Conservation (phyloP, 1,284 basidiomycete species). For the Leccinum ambiguum region DNA sequence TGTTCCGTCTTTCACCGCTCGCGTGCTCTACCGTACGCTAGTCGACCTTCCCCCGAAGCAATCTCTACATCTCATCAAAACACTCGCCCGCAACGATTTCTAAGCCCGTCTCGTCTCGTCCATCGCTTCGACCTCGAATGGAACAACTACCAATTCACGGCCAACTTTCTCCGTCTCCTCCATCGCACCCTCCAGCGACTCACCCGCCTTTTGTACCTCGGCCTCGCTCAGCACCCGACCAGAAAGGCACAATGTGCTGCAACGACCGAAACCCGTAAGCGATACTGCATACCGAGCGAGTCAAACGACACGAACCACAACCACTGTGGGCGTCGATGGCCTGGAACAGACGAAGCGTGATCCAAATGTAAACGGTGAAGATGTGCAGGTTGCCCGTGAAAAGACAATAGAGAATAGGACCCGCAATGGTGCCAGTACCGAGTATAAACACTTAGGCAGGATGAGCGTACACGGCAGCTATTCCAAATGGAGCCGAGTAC, state of each 20-base stretch:
- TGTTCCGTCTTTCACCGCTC: slow-evolving; percentile 41
- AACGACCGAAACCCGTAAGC: slow-evolving; percentile 55
- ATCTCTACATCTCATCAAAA: slow-evolving; percentile 39
- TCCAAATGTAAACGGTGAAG: slow-evolving; percentile 93
- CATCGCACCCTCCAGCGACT: slow-evolving; percentile 42
- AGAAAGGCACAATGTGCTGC: slow-evolving; percentile 93
- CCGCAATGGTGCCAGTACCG: slow-evolving; percentile 82
- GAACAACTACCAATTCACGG: slow-evolving; percentile 32
- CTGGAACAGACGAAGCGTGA: slow-evolving; percentile 93
- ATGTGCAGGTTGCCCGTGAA: slow-evolving; percentile 82
- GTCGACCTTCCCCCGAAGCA: slow-evolving; percentile 33
- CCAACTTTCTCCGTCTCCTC: slow-evolving; percentile 50
- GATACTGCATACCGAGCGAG: not conserved
- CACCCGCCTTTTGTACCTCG: slow-evolving; percentile 39
- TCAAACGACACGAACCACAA: slow-evolving; percentile 59
- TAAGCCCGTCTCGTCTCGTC: slow-evolving; percentile 36
- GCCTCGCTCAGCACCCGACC: slow-evolving; percentile 90
- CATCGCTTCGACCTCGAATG: slow-evolving; percentile 45
- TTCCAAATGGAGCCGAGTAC: slow-evolving; percentile 95
- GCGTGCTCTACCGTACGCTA: slow-evolving; percentile 49
- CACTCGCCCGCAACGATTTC: slow-evolving; percentile 36
- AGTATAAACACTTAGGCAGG: slow-evolving; percentile 94
- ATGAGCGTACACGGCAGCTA: slow-evolving; percentile 97
- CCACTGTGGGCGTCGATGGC: slow-evolving; percentile 97
- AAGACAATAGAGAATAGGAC: slow-evolving; percentile 85